phyloP scores from a whole-genome alignment of 2,329 filamentous ascomycete genomes.

The Cadophora malorum region DNA sequence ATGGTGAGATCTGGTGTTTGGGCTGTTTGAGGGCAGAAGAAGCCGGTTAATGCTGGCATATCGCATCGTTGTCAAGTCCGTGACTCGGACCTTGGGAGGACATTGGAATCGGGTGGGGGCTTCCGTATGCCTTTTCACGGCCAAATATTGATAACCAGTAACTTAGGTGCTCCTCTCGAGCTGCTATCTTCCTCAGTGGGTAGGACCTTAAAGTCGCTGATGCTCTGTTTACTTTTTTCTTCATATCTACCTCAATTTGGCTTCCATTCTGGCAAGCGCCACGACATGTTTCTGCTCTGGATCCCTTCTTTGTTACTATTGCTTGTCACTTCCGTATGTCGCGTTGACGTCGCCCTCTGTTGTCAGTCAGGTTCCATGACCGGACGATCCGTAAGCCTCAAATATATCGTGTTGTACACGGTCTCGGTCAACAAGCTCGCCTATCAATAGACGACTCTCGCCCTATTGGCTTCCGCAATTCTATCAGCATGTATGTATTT shows the following conservation, averaged over 20 bases:
- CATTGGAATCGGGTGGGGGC: background rate
- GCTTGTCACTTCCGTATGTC: background rate
- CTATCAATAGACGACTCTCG: background rate
- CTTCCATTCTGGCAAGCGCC: background rate
- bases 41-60: slow-evolving; percentile 12
- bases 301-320: background rate
- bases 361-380: background rate
- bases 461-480: background rate
- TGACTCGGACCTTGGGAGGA: background rate
- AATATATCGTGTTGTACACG: no score
- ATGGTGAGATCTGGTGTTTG: slow-evolving; percentile 71
- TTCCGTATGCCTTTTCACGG: background rate
- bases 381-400: background rate
- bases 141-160: background rate
- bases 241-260: background rate
- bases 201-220: background rate
- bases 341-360: background rate
- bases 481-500: background rate
- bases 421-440: background rate
- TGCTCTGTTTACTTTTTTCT: background rate
- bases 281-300: no score
- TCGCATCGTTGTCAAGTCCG: background rate
- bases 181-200: background rate
- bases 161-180: background rate
- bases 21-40: slow-evolving; percentile 57